Percentiles rank a stretch among this genome's conserved stretches.
Conservation (phyloP, 2,329 filamentous ascomycete genomes). For the Aspergillus phoenicis region DNA sequence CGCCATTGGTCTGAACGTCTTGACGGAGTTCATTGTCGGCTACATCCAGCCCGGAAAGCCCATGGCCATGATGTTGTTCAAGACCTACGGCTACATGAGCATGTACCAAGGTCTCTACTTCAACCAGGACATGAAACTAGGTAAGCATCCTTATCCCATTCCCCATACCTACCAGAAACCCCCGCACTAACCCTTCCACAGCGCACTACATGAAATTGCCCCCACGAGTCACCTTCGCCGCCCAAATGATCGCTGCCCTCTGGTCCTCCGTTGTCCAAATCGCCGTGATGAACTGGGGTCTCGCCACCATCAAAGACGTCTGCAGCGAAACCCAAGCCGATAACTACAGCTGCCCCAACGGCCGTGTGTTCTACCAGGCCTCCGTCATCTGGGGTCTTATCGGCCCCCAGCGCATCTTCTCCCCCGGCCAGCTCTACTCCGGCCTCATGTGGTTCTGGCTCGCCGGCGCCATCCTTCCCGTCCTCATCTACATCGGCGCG, state of each 20-base stretch:
- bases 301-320: conserved; percentile 62
- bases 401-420: conserved; percentile 71
- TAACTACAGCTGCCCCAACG: conserved; percentile 62
- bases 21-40: conserved; percentile 73
- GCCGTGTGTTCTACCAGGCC: conserved; percentile 67
- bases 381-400: conserved; percentile 75
- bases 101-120: conserved; percentile 69
- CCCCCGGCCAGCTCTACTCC: conserved; percentile 62
- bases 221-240: conserved; percentile 55
- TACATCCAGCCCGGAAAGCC: conserved; percentile 73
- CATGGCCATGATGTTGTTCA: conserved; percentile 77
- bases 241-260: conserved; percentile 54
- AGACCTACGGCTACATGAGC: conserved; percentile 71
- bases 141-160: conserved; percentile 17
- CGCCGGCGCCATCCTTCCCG: conserved; percentile 63
- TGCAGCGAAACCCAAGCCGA: conserved; percentile 62
- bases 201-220: conserved; percentile 65
- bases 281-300: conserved; percentile 48
- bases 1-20: conserved; percentile 67
- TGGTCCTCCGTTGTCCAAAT: conserved; percentile 56
- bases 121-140: conserved; percentile 66
- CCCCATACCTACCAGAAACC: not conserved
- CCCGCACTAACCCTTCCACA: conserved; percentile 10
- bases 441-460: conserved; percentile 72
- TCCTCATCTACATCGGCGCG: conserved; percentile 64